Base-by-base conservation (phyloP, 2,329 filamentous ascomycete genomes). In the Cryphonectria carpinicola region DNA sequence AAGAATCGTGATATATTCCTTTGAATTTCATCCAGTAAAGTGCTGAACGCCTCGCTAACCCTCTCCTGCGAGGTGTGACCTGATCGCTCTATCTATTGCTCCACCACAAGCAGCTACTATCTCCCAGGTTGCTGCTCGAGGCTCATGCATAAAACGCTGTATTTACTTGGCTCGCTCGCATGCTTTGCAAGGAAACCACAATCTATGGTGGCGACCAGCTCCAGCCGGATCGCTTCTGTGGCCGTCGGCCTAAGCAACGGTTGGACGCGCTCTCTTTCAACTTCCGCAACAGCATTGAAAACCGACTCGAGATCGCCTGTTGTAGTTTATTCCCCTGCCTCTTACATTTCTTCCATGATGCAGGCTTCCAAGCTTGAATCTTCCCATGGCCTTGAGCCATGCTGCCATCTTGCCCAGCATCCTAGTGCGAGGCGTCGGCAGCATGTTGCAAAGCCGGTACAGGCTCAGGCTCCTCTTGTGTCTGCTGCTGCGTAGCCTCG, bases 101-200 rank as follows among this genome's bases (percentile, higher is more conserved):
- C 58, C 35, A 61, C 22, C 3, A 39, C 22, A n/a, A 37, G 58
- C 58, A 39, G 58, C 19, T 25, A 5, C 8, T n/a, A 22, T n/a
- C 14, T 19, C 28, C 43, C 17, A 25, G 28, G 28, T 35, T 10
- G 32, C 46, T 66, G 46, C 64, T 66, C 19, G 35, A 66, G 5
- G 3, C 25, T 17, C 64, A 70, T 49, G 56, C 28, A 32, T 52
- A 35, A 65, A 54, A 67, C 41, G 70, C 64, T 67, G 28, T 61
- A 52, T 35, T 56, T 39, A 64, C 54, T 46, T n/a, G 63, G 60
- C 49, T 58, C 64, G n/a, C 65, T 58, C 64, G n/a, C 65, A 37
- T 66, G 70, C 58, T 70, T 67, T 70, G 70, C 70, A 65, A 67
- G 58, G 58, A 17, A 66, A 70, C 60, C 41, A 35, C 39, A 37